Percentiles rank a stretch among this genome's conserved stretches.
These are phyloP conservation scores for Niebla homalea DNA, from an alignment of 495 filamentous ascomycete genomes.

Conservation along the genomic window DNA sequence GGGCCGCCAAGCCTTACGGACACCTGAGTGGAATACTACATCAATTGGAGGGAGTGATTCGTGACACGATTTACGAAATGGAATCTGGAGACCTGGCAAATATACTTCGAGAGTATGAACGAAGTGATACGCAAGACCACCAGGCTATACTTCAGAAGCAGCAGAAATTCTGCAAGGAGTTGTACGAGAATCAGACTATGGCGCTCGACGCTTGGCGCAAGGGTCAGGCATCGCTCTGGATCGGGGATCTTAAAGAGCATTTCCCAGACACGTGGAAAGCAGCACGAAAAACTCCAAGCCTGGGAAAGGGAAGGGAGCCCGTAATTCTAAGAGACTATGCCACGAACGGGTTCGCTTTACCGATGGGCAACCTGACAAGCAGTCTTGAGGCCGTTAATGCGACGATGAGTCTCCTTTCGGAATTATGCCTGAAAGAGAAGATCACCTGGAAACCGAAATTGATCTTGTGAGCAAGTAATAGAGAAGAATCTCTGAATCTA, in stretches of 20 bases:
- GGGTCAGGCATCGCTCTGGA: conserved; percentile 30
- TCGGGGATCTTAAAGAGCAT: conserved; percentile 28
- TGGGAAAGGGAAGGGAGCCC: conserved; percentile 20
- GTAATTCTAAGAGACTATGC: conserved; percentile 30
- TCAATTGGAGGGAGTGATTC: conserved; percentile 36
- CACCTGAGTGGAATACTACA: conserved; percentile 30
- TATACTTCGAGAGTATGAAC: background rate
- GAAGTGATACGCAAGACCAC: background rate
- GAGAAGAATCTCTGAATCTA: no score
- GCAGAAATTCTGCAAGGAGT: conserved; percentile 27
- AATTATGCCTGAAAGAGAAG: conserved; percentile 33
- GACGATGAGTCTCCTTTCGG: conserved; percentile 29
- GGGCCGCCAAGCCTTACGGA: conserved; percentile 26
- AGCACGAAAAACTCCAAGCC: conserved; percentile 26
- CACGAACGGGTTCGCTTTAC: conserved; percentile 28
- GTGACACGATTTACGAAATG: conserved; percentile 25
- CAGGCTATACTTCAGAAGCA: background rate
- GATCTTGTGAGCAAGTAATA: no score
- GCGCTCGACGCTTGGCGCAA: conserved; percentile 33
- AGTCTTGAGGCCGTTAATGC: conserved; percentile 37
- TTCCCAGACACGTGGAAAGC: conserved; percentile 35
- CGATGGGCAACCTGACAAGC: conserved; percentile 27
- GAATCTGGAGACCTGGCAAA: background rate
- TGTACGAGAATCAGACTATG: conserved; percentile 30
- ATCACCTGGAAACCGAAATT: conserved; percentile 26